Conservation (phyloP, 1,284 basidiomycete genomes). For the Ustilago crameri region DNA sequence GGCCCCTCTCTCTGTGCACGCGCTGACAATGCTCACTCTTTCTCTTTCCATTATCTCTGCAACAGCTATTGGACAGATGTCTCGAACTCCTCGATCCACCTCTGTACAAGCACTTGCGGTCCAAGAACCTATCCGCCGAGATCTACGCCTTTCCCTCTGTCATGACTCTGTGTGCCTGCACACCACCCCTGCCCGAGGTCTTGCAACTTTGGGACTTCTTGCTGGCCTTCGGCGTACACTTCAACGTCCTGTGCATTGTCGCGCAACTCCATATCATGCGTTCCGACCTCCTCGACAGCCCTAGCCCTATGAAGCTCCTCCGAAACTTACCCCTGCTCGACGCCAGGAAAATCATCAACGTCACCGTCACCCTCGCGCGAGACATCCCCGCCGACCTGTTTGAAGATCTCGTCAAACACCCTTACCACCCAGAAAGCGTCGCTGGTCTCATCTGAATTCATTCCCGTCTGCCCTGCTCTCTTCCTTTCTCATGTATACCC, state of each 20-base stretch:
- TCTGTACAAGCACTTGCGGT: constrained; percentile 81
- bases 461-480: not conserved
- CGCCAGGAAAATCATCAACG: constrained; percentile 85
- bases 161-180: constrained; percentile 93
- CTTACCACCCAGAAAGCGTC: constrained; percentile 44
- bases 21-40: not conserved
- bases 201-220: constrained; percentile 96
- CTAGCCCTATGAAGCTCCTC: constrained; percentile 92
- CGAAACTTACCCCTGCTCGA: constrained; percentile 93
- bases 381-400: constrained; percentile 79
- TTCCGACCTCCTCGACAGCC: constrained; percentile 83
- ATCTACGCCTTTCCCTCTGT: constrained; percentile 97
- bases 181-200: constrained; percentile 92
- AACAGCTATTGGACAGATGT: constrained; percentile 87
- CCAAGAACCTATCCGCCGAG: constrained; percentile 95
- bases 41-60: not conserved
- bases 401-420: constrained; percentile 53
- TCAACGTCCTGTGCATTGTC: constrained; percentile 95
- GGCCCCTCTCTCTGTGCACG: not conserved
- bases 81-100: constrained; percentile 88
- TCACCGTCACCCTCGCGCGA: constrained; percentile 90
- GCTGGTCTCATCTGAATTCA: constrained; percentile 8
- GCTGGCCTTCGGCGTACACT: constrained; percentile 91
- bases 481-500: not conserved
- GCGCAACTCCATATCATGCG: constrained; percentile 90